These are phyloP conservation scores for Globisporangium middletonii DNA, from an alignment of 352 stramenopile genomes.

Conservation along the genomic window DNA sequence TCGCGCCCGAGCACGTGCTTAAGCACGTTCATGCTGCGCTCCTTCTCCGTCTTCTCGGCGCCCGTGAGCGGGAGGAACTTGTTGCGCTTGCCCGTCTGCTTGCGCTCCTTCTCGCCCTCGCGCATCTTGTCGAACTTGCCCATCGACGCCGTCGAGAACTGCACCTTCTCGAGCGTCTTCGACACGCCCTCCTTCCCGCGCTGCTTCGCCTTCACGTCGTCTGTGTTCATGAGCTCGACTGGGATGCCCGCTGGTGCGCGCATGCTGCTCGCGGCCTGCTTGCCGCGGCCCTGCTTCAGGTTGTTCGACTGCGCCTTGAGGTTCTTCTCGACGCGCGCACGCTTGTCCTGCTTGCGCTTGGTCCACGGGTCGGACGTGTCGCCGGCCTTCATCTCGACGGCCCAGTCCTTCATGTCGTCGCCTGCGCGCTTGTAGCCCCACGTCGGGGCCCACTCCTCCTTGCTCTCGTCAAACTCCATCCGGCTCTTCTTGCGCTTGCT, in stretches of 20 bases:
- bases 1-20: slow-evolving; percentile 70
- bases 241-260: slow-evolving; percentile 81
- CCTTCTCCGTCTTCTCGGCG: slow-evolving; percentile 70
- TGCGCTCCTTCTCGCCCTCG: slow-evolving; percentile 88
- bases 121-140: slow-evolving; percentile 94
- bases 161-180: slow-evolving; percentile 87
- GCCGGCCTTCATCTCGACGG: slow-evolving; percentile 92
- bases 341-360: slow-evolving; percentile 90
- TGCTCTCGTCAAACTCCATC: slow-evolving; percentile 96
- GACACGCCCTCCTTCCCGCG: slow-evolving; percentile 87
- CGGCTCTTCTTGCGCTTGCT: slow-evolving; percentile 94
- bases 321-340: slow-evolving; percentile 91
- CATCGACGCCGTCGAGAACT: slow-evolving; percentile 91
- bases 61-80: slow-evolving; percentile 73
- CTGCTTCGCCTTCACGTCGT: slow-evolving; percentile 69
- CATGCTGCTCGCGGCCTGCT: slow-evolving; percentile 36
- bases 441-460: slow-evolving; percentile 89
- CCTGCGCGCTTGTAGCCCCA: slow-evolving; percentile 90
- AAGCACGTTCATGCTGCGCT: slow-evolving; percentile 72
- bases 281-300: slow-evolving; percentile 61
- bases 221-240: slow-evolving; percentile 84
- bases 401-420: slow-evolving; percentile 89
- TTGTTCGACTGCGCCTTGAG: slow-evolving; percentile 75
- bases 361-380: slow-evolving; percentile 94
- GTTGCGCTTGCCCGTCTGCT: slow-evolving; percentile 81